These are phyloP conservation scores for Colletotrichum sublineola DNA, from an alignment of 2,329 filamentous ascomycete genomes.

Conservation along the genomic window DNA sequence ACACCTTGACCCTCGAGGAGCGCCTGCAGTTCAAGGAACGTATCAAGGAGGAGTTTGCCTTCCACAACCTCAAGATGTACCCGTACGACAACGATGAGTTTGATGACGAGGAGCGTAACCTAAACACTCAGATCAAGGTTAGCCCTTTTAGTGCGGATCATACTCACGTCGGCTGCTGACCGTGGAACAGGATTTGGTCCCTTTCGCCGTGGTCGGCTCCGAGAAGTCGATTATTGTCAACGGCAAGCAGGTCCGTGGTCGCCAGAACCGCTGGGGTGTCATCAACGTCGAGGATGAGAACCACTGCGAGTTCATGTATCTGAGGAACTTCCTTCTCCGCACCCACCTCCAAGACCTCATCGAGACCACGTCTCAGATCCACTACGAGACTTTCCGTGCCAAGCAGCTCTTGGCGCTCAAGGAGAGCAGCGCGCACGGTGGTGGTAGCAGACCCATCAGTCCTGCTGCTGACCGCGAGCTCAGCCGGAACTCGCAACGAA, in stretches of 20 bases:
- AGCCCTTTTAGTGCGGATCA: neutral
- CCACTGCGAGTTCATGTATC: slow-evolving; percentile 99
- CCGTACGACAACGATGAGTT: slow-evolving; percentile 99
- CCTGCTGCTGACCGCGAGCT: slow-evolving; percentile 94
- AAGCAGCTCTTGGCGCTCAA: slow-evolving; percentile 98
- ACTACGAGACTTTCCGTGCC: slow-evolving; percentile 99
- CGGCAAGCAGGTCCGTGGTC: slow-evolving; percentile 96
- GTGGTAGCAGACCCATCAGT: slow-evolving; percentile 91
- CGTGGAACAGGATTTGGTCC: slow-evolving; percentile 81
- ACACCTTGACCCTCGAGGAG: slow-evolving; percentile 96
- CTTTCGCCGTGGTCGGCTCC: slow-evolving; percentile 97
- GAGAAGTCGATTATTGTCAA: slow-evolving; percentile 98
- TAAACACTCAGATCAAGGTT: slow-evolving; percentile 98
- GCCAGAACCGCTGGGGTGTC: slow-evolving; percentile 99
- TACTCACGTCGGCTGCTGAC: slow-evolving; percentile 51
- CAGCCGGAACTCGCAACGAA: slow-evolving; percentile 95
- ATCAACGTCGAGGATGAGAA: slow-evolving; percentile 99
- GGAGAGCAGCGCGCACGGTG: slow-evolving; percentile 91
- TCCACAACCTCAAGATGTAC: slow-evolving; percentile 99
- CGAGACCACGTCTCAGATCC: slow-evolving; percentile 99
- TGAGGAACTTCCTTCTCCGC: slow-evolving; percentile 97
- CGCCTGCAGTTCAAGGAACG: slow-evolving; percentile 96
- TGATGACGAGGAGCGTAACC: slow-evolving; percentile 92
- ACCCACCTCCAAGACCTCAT: slow-evolving; percentile 99
- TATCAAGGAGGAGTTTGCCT: slow-evolving; percentile 99